Evolutionary conservation across 495 filamentous ascomycete species (phyloP).

Genomic region (Xylaria sp.): DNA sequence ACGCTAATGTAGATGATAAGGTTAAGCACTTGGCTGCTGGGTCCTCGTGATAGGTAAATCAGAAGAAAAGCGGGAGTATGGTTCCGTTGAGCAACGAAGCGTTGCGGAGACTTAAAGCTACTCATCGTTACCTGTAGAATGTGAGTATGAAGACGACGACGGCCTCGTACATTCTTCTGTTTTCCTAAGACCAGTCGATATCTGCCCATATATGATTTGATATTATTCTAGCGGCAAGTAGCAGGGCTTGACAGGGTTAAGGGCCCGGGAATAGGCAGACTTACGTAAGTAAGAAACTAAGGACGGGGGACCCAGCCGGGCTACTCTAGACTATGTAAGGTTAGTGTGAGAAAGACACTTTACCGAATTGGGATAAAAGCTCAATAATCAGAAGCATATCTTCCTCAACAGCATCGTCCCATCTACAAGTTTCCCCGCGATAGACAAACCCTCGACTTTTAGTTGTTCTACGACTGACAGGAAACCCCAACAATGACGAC

Average conservation of each 20-base stretch:
- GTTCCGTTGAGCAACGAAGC: not conserved
- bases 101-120: not conserved
- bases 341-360: not conserved
- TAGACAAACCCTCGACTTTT: not conserved
- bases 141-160: not conserved
- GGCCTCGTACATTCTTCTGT: not conserved
- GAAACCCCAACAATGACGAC: constrained; percentile 27
- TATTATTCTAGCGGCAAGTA: not conserved
- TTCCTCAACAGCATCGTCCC: not conserved
- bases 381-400: not conserved
- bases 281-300: not conserved
- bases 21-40: not conserved
- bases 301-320: not conserved
- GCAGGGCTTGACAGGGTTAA: not conserved
- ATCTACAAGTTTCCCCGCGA: not conserved
- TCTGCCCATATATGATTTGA: not conserved
- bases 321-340: constrained; percentile 6
- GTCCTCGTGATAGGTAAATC: not conserved
- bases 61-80: not conserved
- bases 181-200: not conserved
- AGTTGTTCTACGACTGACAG: not conserved
- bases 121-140: not conserved
- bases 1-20: not conserved
- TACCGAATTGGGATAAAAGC: constrained; percentile 3
- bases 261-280: not conserved